Base-by-base conservation (phyloP, 768 basidiomycete species). In the Mycena olivaceomarginata region DNA sequence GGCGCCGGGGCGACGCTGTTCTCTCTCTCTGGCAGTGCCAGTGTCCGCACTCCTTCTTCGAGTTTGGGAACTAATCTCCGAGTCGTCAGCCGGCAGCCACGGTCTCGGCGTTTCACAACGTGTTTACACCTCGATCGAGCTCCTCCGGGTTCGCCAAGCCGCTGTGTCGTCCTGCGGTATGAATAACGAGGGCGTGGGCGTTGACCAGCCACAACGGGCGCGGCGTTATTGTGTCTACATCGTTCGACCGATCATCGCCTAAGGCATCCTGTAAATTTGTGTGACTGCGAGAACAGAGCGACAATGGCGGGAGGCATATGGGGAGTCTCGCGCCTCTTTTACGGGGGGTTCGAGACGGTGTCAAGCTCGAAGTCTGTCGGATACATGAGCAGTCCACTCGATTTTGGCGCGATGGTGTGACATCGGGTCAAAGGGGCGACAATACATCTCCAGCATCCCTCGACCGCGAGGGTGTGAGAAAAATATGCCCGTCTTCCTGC, bases 401-500 rank as follows among this genome's bases (percentile, higher is more conserved):
- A 56, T 72, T 40, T 77, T 76, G 60, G 80, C 56, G 78, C n/a
- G 71, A 67, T 46, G 74, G 81, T 59, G 53, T 67, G 25, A 66
- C 70, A 10, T 25, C 75, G n/a, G 82, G 86, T 46, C 86, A n/a
- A n/a, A n/a, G n/a, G n/a, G n/a, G n/a, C n/a, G n/a, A n/a, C n/a
- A 94, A 94, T 40, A 96, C 80, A 11, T 93, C 92, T 74, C 94
- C 91, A 39, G 89, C 89, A 48, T 93, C 93, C 76, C 87, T 87
- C 66, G 88, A 89, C 78, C 89, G 86, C 25, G 92, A 92, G 65
- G 90, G 85, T 12, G 91, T 85, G 18, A 94, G 95, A 20, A 95
- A 95, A 69, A 94, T 88, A 84, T 96, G 96, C 16, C 96, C 95
- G 76, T 95, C 95, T 82, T 96, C 96, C 85, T 95, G 95, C 81